Percentiles rank a stretch among this genome's conserved stretches.
Conservation (phyloP, 176 grass and related monocot species). For the Echinochloa phyllopogon region DNA sequence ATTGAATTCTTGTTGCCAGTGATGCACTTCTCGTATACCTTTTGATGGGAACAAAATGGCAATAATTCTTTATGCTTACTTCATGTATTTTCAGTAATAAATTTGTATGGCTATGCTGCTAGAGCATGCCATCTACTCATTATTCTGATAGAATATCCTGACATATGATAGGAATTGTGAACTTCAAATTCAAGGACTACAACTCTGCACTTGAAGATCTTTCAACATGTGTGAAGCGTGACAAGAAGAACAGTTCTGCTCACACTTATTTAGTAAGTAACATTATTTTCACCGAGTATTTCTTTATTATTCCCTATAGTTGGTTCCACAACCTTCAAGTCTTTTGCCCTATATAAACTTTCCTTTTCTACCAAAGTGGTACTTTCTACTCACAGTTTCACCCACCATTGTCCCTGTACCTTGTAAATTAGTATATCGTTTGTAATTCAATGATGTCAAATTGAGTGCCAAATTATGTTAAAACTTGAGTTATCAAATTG, state of each 20-base stretch:
- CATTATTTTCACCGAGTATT: background rate
- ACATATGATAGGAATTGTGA: constrained; percentile 85
- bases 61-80: background rate
- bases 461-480: constrained; percentile 32
- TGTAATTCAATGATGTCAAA: constrained; percentile 6
- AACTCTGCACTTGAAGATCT: constrained; percentile 87
- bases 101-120: background rate
- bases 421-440: background rate
- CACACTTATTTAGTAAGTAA: constrained; percentile 89
- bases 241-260: constrained; percentile 96
- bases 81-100: constrained; percentile 34
- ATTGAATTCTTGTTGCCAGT: constrained; percentile 33
- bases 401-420: background rate
- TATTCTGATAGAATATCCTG: constrained; percentile 46
- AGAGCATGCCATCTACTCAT: constrained; percentile 30
- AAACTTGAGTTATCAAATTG: constrained; percentile 21
- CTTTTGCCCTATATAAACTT: constrained; percentile 2
- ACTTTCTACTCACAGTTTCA: constrained; percentile 25
- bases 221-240: constrained; percentile 77
- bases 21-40: constrained; percentile 34
- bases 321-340: constrained; percentile 9
- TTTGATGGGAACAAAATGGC: background rate
- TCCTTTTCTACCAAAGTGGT: background rate
- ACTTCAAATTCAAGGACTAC: constrained; percentile 99
- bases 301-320: background rate